These are phyloP conservation scores for Aspergillus floridensis DNA, from an alignment of 2,329 filamentous ascomycete genomes.

Conservation along the genomic window DNA sequence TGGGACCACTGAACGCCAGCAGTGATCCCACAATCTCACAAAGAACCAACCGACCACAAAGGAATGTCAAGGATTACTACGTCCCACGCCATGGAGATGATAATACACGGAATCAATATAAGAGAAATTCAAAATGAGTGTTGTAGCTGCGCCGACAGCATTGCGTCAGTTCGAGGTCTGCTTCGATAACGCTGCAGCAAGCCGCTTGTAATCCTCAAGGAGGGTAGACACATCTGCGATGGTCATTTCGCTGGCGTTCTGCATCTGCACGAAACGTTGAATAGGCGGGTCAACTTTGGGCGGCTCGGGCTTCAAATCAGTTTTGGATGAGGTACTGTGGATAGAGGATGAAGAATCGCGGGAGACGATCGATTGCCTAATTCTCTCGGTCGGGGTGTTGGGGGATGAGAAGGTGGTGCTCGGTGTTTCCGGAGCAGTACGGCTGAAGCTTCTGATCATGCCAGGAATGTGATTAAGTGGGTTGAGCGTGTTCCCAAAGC, in stretches of 20 bases:
- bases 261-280: constrained; percentile 69
- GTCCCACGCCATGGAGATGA: background rate
- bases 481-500: constrained; percentile 75
- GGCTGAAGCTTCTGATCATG: constrained; percentile 75
- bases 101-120: background rate
- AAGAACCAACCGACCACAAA: background rate
- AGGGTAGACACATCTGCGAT: constrained; percentile 72
- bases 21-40: constrained; percentile 12
- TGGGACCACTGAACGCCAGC: constrained; percentile 20
- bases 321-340: background rate
- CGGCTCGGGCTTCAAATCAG: background rate
- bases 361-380: constrained; percentile 26
- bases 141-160: background rate
- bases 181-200: constrained; percentile 64
- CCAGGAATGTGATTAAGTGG: constrained; percentile 75
- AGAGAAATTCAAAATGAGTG: background rate
- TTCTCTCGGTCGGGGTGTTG: constrained; percentile 40
- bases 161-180: constrained; percentile 18
- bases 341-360: constrained; percentile 15
- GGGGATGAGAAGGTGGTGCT: constrained; percentile 39
- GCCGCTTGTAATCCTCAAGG: constrained; percentile 69
- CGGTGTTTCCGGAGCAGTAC: constrained; percentile 38
- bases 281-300: constrained; percentile 57
- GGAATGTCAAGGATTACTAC: background rate
- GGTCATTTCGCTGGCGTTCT: constrained; percentile 67